phyloP scores from a whole-genome alignment of 306 rosid species.

The Quercus wislizeni region DNA sequence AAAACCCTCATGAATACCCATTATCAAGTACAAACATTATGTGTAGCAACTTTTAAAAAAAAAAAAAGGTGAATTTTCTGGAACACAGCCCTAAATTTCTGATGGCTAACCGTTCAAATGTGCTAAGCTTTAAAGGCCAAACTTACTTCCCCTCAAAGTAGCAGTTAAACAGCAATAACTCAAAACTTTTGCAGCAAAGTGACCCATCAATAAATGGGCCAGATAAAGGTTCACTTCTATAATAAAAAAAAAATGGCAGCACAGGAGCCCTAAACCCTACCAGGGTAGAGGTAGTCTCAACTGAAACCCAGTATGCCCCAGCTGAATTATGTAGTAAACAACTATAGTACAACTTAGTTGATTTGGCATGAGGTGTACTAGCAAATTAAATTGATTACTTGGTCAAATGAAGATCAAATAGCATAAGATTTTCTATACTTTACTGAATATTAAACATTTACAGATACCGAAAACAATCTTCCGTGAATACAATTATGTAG shows the following conservation, averaged over 20 bases:
- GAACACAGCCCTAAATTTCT: neutral
- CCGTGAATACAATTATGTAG: neutral
- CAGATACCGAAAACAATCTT: neutral
- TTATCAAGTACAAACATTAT: neutral
- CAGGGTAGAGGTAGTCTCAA: neutral
- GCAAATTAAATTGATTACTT: neutral
- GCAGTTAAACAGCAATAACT: neutral
- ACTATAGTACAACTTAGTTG: neutral
- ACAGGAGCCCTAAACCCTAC: neutral
- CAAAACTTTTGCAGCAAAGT: neutral
- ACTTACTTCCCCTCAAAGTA: neutral
- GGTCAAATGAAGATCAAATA: neutral
- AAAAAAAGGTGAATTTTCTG: neutral
- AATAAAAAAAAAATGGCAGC: no score
- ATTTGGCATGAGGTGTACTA: neutral
- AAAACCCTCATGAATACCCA: constrained; percentile 25
- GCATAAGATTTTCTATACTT: neutral
- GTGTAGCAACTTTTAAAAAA: neutral
- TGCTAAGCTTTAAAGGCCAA: no score
- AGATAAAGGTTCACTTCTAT: neutral
- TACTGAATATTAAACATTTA: neutral
- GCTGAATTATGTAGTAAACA: neutral
- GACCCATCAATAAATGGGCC: neutral
- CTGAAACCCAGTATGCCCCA: neutral
- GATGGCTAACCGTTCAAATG: neutral